Evolutionary conservation across 2,329 filamentous ascomycete genomes (phyloP), one percentile per base, ranked within the genome.

Genomic region (Incumbomyces delicatus): DNA sequence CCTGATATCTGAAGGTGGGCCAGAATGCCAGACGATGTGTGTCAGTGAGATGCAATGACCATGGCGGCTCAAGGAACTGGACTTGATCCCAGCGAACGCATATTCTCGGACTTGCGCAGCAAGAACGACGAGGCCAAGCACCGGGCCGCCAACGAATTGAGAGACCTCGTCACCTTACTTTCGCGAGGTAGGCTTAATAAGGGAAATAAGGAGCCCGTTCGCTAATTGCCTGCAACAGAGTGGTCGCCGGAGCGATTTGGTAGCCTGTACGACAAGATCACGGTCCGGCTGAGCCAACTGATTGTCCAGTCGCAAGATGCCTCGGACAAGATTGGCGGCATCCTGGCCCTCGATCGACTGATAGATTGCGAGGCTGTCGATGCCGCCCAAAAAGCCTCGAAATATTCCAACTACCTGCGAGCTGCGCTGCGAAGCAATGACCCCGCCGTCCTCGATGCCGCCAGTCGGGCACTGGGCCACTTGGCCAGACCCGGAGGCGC

Each of bases 331-430:
- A 80, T 95, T 47, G 92, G 89, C 52, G 94, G 92, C 44, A 84
- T 98, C 52, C 83, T 92, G 58, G 90, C 90, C 50, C 78, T 98
- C 51, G 90, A 95, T 64, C 83, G 84, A 48, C 79, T 98, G 46
- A 90, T 96, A 65, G 89, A 95, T 64, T 95, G 96, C 63, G 90
- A 95, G 58, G 90, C 89, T 49, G 87, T 95, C 57, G 94, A 98
- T 68, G 80, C 86, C 18, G 87, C 87, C 31, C 81, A 87, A 59
- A 96, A 96, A 67, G 95, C 92, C 49, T 94, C 90, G 27, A 81
- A 92, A 46, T 98, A 96, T 62, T 87, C 87, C 38, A 87, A 87
- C 53, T 94, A 90, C 60, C 78, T 98, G 50, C 85, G 89, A 57
- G 85, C 80, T 40, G 84, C 95, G 33, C 75, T 98, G 57, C 80